Evolutionary conservation across 1,284 basidiomycete species (phyloP), one percentile per base, ranked within the genome.

Genomic region (Singerocomus inundabilis): DNA sequence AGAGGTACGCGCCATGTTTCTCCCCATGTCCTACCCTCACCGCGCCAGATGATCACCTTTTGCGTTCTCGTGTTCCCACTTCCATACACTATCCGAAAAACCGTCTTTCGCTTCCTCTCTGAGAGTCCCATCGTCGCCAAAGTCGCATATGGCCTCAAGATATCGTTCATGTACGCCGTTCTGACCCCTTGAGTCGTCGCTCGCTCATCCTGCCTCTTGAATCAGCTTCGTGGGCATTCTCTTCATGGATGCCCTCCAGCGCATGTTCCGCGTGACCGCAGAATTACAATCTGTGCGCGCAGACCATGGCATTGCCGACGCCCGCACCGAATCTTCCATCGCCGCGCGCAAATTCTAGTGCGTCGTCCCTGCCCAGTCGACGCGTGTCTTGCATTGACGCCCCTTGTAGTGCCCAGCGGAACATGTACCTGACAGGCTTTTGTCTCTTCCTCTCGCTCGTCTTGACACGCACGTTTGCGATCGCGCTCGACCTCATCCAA

Each of bases 271-370:
- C 51, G 85, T 96, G 33, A 85, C 86, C 15, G 78, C 82, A 5
- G 88, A 93, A 70, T 72, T 81, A 0, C 87, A 94, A 37, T 64
- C 81, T 21, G 84, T 88, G 15, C 91, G 88, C 64, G 67, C 76
- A 39, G 78, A 78, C 28, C 65, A 71, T 39, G 78, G 78, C 49
- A 56, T 76, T 8, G 74, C 81, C 29, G 88, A 93, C 62, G 81
- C 84, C 5, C 79, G 88, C 46, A 82, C 84, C 3, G 93, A 97
- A 69, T 89, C 90, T 37, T 91, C 84, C 69, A 79, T 93, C 66
- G 82, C 92, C 7, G 93, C 93, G 13, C 81, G 91, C 53, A 91
- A 93, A 71, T 98, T 98, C 77, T 98, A 97, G 93, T 88, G 71
- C 63, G 84, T 78, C 59, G 13, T 24, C 7, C 10, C 15, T 5